These are phyloP conservation scores for Cercospora citrullina DNA, from an alignment of 2,329 filamentous ascomycete species.

Conservation along the genomic window DNA sequence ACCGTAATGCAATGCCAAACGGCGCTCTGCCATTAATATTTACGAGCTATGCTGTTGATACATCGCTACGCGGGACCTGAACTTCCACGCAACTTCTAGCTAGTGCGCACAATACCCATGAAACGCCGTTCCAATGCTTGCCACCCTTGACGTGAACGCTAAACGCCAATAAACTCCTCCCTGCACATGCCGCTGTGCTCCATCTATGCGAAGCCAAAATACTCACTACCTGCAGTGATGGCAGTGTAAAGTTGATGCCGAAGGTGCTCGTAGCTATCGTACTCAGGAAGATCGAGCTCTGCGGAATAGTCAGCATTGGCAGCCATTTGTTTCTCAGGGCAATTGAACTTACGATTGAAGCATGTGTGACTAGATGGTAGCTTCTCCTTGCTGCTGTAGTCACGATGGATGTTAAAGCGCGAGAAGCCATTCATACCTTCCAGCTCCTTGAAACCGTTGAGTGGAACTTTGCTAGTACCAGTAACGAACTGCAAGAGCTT, in stretches of 20 bases:
- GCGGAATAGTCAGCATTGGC: slow-evolving; percentile 41
- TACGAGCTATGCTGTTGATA: slow-evolving; percentile 21
- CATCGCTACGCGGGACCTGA: slow-evolving; percentile 13
- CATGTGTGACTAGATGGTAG: slow-evolving; percentile 96
- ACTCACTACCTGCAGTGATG: slow-evolving; percentile 96
- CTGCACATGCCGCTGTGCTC: slow-evolving; percentile 18
- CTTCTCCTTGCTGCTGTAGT: slow-evolving; percentile 94
- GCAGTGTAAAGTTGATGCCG: slow-evolving; percentile 88
- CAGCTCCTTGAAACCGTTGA: slow-evolving; percentile 98
- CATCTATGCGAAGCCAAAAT: slow-evolving; percentile 86
- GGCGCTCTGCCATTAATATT: slow-evolving; percentile 6
- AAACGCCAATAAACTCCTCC: not conserved
- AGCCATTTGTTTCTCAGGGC: not conserved
- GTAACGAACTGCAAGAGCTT: slow-evolving; percentile 98
- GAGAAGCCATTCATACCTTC: slow-evolving; percentile 99
- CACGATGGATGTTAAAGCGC: slow-evolving; percentile 97
- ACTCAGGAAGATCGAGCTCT: slow-evolving; percentile 98
- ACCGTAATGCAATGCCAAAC: not conserved
- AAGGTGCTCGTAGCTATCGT: slow-evolving; percentile 90
- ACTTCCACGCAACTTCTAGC: slow-evolving; percentile 14
- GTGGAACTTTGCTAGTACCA: slow-evolving; percentile 94
- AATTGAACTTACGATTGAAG: slow-evolving; percentile 84
- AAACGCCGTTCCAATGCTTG: slow-evolving; percentile 17
- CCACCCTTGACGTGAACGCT: not conserved
- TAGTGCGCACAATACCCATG: not conserved